These are phyloP conservation scores for Phaffia tasmanica DNA, from an alignment of 768 basidiomycete species.

Conservation along the genomic window DNA sequence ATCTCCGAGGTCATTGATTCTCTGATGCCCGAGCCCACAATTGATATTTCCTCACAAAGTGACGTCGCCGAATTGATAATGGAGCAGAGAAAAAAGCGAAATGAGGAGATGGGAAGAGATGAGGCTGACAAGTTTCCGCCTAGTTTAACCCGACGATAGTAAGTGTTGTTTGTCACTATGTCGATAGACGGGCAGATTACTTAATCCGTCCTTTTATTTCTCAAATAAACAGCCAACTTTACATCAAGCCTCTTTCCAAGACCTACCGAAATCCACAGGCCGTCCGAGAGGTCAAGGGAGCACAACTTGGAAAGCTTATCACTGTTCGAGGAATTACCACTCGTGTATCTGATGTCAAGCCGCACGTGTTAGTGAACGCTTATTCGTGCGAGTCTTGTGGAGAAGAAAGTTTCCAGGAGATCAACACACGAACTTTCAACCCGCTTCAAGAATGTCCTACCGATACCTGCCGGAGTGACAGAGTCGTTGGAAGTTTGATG, in stretches of 20 bases:
- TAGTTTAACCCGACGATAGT: constrained; percentile 91
- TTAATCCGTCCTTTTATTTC: background rate
- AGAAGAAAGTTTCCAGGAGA: constrained; percentile 96
- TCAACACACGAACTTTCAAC: constrained; percentile 77
- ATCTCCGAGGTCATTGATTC: constrained; percentile 86
- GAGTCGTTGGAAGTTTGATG: constrained; percentile 76
- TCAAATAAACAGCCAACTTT: constrained; percentile 59
- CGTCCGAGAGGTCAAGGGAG: constrained; percentile 78
- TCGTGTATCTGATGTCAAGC: constrained; percentile 97
- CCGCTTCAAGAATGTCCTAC: constrained; percentile 83
- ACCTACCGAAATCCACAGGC: constrained; percentile 52
- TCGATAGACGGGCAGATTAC: background rate
- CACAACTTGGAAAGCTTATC: constrained; percentile 80
- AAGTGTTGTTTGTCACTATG: constrained; percentile 38
- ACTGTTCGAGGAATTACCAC: constrained; percentile 97
- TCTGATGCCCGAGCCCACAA: constrained; percentile 75
- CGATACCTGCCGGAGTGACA: constrained; percentile 72
- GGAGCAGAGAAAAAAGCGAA: constrained; percentile 81
- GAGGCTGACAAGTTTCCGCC: constrained; percentile 72
- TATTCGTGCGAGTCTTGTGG: constrained; percentile 98
- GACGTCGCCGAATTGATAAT: constrained; percentile 96
- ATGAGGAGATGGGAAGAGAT: constrained; percentile 49
- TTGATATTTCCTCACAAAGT: constrained; percentile 77
- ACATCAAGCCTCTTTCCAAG: constrained; percentile 60
- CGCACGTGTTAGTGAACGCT: constrained; percentile 89